Percentiles rank a stretch among this genome's conserved stretches.
Evolutionary conservation across 2,329 filamentous ascomycete species (phyloP).

Genomic region (Coniochaeta sp.): DNA sequence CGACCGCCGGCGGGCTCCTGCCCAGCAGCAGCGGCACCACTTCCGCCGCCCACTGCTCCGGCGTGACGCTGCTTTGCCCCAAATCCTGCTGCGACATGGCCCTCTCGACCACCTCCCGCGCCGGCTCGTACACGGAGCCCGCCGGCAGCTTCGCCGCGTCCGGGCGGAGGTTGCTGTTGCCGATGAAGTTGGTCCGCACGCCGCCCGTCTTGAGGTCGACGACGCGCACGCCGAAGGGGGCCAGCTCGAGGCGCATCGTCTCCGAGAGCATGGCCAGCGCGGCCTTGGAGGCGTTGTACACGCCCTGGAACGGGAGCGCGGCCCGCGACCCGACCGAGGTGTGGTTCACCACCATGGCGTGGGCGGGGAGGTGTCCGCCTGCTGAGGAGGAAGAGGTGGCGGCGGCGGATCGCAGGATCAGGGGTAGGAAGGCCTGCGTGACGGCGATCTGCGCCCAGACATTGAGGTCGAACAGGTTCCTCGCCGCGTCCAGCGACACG

Average conservation of each 20-base stretch:
- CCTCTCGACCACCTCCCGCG: constrained; percentile 12
- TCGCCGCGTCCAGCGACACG: constrained; percentile 18
- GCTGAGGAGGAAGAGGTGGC: neutral
- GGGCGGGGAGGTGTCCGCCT: neutral
- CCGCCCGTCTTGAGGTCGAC: constrained; percentile 24
- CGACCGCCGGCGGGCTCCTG: constrained; percentile 11
- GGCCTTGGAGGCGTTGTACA: constrained; percentile 36
- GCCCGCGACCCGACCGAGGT: constrained; percentile 25
- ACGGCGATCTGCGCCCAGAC: constrained; percentile 30
- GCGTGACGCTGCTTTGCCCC: constrained; percentile 4
- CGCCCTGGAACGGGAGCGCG: constrained; percentile 24
- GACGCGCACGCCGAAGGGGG: constrained; percentile 24
- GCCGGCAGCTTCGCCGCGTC: constrained; percentile 11
- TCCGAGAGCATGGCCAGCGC: constrained; percentile 29
- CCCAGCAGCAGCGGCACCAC: constrained; percentile 11
- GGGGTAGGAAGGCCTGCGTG: constrained; percentile 28
- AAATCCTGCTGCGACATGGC: constrained; percentile 14
- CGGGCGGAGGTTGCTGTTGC: constrained; percentile 10
- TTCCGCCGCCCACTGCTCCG: constrained; percentile 14
- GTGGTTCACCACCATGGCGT: constrained; percentile 27
- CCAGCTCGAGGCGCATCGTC: constrained; percentile 32
- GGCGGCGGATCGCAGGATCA: constrained; percentile 18
- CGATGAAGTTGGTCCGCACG: constrained; percentile 22
- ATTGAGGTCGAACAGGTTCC: constrained; percentile 22
- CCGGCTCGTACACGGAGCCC: constrained; percentile 16